phyloP scores from a whole-genome alignment of 116 monocot genomes.

The Papilionanthe hybrid region DNA sequence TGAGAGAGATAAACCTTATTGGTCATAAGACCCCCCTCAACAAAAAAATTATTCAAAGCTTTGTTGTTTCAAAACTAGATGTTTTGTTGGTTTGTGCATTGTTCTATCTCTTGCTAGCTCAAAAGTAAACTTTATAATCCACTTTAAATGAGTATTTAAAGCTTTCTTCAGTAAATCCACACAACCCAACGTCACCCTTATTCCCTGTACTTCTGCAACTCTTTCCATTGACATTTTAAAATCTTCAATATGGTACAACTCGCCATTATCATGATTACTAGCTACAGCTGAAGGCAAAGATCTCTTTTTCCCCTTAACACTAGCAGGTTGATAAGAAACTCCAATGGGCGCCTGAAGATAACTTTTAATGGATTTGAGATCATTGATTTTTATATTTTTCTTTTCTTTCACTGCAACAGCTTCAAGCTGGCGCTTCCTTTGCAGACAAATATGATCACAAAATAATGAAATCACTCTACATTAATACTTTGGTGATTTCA shows the following conservation, averaged over 20 bases:
- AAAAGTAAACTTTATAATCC: slow-evolving; percentile 51
- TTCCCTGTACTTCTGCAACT: slow-evolving; percentile 51
- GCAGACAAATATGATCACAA: slow-evolving; percentile 8
- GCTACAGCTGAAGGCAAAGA: slow-evolving; percentile 18
- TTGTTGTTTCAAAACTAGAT: slow-evolving; percentile 5
- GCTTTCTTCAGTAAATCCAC: slow-evolving; percentile 72
- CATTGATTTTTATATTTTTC: slow-evolving; percentile 5
- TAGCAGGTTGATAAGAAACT: slow-evolving; percentile 41
- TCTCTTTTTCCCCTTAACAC: slow-evolving; percentile 31
- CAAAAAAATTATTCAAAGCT: no score
- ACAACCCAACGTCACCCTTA: slow-evolving; percentile 58
- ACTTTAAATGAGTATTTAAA: slow-evolving; percentile 70
- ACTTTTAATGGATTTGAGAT: slow-evolving; percentile 11
- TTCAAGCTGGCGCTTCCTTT: slow-evolving; percentile 3
- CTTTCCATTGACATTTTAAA: slow-evolving; percentile 67
- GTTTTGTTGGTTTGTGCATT: slow-evolving; percentile 22
- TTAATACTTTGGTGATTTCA: slow-evolving; percentile 22
- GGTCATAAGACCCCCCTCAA: no score
- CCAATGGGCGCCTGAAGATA: slow-evolving; percentile 52
- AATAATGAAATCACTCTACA: slow-evolving; percentile 14
- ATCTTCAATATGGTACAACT: slow-evolving; percentile 46
- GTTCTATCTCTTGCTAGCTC: slow-evolving; percentile 42
- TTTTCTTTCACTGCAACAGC: slow-evolving; percentile 13
- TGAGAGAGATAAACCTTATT: no score
- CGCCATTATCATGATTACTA: slow-evolving; percentile 32